phyloP scores from a whole-genome alignment of 768 basidiomycete genomes.

The Amanita molliuscula region DNA sequence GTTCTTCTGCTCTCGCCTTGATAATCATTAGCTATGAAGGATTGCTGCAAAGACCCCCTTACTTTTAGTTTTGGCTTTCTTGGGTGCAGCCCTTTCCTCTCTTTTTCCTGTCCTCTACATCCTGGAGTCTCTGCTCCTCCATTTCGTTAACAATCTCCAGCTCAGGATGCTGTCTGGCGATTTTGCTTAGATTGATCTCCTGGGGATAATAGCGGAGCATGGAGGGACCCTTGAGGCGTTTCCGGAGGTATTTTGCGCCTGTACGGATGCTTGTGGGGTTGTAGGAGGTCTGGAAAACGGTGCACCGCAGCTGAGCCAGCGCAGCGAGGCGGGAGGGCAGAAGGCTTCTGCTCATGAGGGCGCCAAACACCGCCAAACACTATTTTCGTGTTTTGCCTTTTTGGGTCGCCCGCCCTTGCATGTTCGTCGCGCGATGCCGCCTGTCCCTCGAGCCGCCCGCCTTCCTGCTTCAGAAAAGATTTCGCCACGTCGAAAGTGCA shows the following conservation, averaged over 20 bases:
- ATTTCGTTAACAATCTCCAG: constrained; percentile 52
- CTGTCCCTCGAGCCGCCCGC: neutral
- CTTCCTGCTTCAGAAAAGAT: neutral
- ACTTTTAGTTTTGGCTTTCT: constrained; percentile 70
- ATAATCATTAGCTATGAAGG: neutral
- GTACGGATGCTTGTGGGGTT: constrained; percentile 77
- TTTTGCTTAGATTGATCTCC: constrained; percentile 41
- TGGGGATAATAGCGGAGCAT: constrained; percentile 80
- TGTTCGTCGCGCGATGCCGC: constrained; percentile 2
- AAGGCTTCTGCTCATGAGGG: constrained; percentile 26
- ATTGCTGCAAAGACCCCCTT: constrained; percentile 12
- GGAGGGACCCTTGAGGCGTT: constrained; percentile 73
- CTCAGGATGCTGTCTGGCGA: constrained; percentile 42
- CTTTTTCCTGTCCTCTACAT: constrained; percentile 55
- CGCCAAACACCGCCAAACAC: neutral
- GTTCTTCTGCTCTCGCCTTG: constrained; percentile 6
- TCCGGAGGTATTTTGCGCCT: constrained; percentile 86
- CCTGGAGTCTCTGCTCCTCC: constrained; percentile 59
- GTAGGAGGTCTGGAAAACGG: constrained; percentile 80
- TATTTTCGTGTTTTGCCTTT: neutral
- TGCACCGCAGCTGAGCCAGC: constrained; percentile 54
- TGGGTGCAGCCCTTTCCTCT: constrained; percentile 80
- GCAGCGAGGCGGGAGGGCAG: constrained; percentile 42
- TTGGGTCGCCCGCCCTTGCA: neutral
- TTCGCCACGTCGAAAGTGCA: neutral